Evolutionary conservation across 257 asterid genomes (phyloP), one percentile per base, ranked within the genome.

Genomic region (Dorcoceras hygrometricum): DNA sequence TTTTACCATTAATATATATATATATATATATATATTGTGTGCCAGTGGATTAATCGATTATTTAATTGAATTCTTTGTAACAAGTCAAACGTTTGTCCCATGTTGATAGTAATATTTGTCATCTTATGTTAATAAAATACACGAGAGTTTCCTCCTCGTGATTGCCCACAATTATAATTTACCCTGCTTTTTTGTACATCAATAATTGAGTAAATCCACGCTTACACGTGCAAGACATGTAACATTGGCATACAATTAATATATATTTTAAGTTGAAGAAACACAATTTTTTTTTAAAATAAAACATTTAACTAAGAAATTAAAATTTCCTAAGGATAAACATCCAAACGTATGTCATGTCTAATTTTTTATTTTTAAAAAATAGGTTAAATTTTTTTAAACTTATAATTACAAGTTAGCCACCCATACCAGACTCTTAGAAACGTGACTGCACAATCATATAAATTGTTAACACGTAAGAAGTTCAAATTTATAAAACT

Each of bases 11-110:
- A 32, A 10, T 6, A 32, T 32, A 32, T 36, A 32, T 32, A 36
- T 31, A 9, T 34, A 10, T 34, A 9, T 34, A n/a, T n/a, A n/a
- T n/a, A n/a, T n/a, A n/a, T 34, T 34, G 3, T 9, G 3, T 9
- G 46, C 1, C 12, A 0, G 34, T 29, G 34, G 34, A 29, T 29
- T 36, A 36, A 11, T 43, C 1, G 3, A 4, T 54, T 66, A 27
- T 34, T 70, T 63, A 32, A 19, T 57, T 43, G 73, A 75, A 76
- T 57, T 34, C 66, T 64, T 72, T 73, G 65, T 64, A 27, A 24
- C 32, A 48, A 77, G 86, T 84, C 86, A 81, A 80, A 78, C 69
- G 73, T 72, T 76, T 57, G 82, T 76, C 84, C 77, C 74, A 64
- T 76, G 62, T 69, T 75, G 80, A 73, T 69, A 70, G 63, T 75